Percentiles rank a stretch among this genome's conserved stretches.
phyloP scores from a whole-genome alignment of 2,329 filamentous ascomycete genomes.

The Arthrobotrys conoides region DNA sequence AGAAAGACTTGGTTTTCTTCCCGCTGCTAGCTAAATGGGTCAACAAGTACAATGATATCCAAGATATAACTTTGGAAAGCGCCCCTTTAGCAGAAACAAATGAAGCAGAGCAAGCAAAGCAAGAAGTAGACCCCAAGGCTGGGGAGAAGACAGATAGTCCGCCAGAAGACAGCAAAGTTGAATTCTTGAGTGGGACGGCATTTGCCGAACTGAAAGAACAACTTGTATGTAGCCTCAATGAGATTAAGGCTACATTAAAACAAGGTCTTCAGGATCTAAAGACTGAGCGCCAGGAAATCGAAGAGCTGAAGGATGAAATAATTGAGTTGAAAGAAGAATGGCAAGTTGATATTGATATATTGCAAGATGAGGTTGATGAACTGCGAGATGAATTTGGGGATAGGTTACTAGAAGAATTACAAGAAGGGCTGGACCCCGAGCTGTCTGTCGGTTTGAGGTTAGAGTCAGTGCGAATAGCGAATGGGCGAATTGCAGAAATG shows the following conservation, averaged over 20 bases:
- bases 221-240: not conserved
- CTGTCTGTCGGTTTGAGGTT: not conserved
- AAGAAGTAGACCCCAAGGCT: not conserved
- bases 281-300: not conserved
- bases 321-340: not conserved
- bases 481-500: not conserved
- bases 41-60: not conserved
- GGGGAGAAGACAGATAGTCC: not conserved
- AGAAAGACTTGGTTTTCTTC: not conserved
- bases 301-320: not conserved
- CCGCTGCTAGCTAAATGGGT: not conserved
- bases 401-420: not conserved
- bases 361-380: not conserved
- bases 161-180: not conserved
- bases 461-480: constrained; percentile 1
- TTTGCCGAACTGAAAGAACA: not conserved
- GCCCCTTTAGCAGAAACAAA: not conserved
- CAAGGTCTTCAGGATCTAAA: not conserved
- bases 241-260: not conserved
- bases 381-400: not conserved
- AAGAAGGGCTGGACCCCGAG: not conserved
- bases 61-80: not conserved
- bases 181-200: not conserved
- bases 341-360: not conserved
- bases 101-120: not conserved